Evolutionary conservation across 257 asterid species (phyloP).

Genomic region (Scutellaria barbata): DNA sequence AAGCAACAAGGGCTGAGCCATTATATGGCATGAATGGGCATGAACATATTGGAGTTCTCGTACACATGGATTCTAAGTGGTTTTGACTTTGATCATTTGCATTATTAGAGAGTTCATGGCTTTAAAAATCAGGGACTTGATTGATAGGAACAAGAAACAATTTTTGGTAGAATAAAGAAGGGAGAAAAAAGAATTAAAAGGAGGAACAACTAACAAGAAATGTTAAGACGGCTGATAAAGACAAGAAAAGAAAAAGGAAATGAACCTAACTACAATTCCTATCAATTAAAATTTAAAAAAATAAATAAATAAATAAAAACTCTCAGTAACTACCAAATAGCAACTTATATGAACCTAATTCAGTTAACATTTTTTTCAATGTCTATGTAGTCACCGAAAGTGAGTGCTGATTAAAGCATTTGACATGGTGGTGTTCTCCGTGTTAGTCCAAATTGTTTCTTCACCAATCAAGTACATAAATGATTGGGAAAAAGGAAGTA

Average conservation of each 20-base stretch:
- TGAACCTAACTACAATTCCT: background rate
- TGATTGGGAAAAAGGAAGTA: background rate
- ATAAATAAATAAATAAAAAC: no score
- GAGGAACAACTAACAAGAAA: background rate
- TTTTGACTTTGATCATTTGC: no score
- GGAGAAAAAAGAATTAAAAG: background rate
- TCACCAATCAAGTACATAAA: conserved; percentile 13
- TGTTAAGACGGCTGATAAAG: no score
- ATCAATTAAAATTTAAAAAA: background rate
- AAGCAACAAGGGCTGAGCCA: background rate
- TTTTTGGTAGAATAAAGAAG: background rate
- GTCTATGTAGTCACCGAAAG: background rate
- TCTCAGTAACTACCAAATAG: background rate
- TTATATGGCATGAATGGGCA: background rate
- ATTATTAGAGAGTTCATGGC: no score
- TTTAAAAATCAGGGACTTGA: no score
- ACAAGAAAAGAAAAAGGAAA: no score
- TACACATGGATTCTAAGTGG: background rate
- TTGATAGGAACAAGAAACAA: background rate
- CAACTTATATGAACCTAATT: background rate
- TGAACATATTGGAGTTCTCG: background rate
- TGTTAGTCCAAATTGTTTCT: conserved; percentile 5
- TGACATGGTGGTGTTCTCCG: conserved; percentile 10
- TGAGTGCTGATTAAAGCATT: background rate
- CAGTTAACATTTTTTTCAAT: background rate